These are phyloP conservation scores for Neolentinus lepideus DNA, from an alignment of 1,284 basidiomycete genomes.

Conservation along the genomic window DNA sequence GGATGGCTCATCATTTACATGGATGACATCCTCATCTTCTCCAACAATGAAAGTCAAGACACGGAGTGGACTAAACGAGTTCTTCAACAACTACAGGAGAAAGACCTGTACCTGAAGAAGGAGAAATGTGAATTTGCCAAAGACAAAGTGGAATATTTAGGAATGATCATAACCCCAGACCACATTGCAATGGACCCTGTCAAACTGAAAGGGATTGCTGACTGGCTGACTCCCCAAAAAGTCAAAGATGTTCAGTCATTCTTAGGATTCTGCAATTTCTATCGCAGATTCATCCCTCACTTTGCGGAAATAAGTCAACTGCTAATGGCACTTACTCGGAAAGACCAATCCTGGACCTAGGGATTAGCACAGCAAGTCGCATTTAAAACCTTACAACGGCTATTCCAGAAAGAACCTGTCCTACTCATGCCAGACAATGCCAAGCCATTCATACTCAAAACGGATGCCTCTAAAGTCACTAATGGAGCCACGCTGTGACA, in stretches of 20 bases:
- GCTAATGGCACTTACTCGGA: slow-evolving; percentile 20
- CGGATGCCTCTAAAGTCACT: slow-evolving; percentile 12
- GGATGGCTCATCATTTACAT: slow-evolving; percentile 18
- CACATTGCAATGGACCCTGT: slow-evolving; percentile 25
- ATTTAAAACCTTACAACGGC: slow-evolving; percentile 22
- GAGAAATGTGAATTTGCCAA: slow-evolving; percentile 32
- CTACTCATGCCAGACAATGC: slow-evolving; percentile 9
- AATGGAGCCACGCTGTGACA: slow-evolving; percentile 13
- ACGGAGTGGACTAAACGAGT: slow-evolving; percentile 20
- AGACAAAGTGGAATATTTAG: slow-evolving; percentile 27
- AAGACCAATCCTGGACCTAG: slow-evolving; percentile 17
- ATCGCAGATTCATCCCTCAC: slow-evolving; percentile 31
- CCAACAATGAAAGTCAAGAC: too few species aligned
- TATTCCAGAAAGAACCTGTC: slow-evolving; percentile 17
- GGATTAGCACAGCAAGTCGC: slow-evolving; percentile 10
- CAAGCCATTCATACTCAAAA: slow-evolving; percentile 13
- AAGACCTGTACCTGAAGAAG: slow-evolving; percentile 23
- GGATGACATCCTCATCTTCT: slow-evolving; percentile 20
- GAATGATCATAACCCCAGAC: slow-evolving; percentile 22
- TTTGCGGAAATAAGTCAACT: slow-evolving; percentile 25
- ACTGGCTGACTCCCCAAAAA: slow-evolving; percentile 25
- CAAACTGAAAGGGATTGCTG: slow-evolving; percentile 24
- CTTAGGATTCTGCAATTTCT: slow-evolving; percentile 37
- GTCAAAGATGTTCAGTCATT: slow-evolving; percentile 26
- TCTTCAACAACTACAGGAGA: slow-evolving; percentile 20